Base-by-base conservation (phyloP, 1,284 basidiomycete genomes). In the Anthracocystis walkeri region DNA sequence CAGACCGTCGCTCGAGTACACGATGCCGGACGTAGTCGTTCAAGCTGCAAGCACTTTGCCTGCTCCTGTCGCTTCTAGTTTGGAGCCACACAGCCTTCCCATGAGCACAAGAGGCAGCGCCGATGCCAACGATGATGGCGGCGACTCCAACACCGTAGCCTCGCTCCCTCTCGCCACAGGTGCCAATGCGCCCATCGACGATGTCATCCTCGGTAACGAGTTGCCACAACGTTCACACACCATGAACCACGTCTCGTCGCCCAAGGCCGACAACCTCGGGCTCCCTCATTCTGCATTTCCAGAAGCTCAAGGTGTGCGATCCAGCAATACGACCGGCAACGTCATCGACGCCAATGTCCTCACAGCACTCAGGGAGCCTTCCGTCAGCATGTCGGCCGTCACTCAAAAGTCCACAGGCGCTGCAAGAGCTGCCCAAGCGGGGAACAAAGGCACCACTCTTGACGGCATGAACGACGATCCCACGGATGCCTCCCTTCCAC, bases 321-420 rank as follows among this genome's bases (percentile, higher is more conserved):
- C 48, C 7, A 42, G 25, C 40, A 53, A 45, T 11, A 45, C 35
- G 1, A 27, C 56, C 14, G 53, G 56, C 57, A 49, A 48, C 42
- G 45, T 33, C 21, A 62, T 66, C 35, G 64, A 66, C 44, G 46
- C 64, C 25, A 60, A 65, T 56, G 35, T 74, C 38, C 46, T 74
- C n/a, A 51, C 50, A 16, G 58, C 65, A 11, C 71, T 74, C 27
- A 21, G 71, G 10, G 41, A 55, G 33, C 65, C 71, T 49, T 69
- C 71, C 4, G 62, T 48, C 7, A 74, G 71, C 62, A 74, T 74
- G 71, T 69, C 71, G n/a, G 50, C 71, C 25, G 62, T 68, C 1
- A 52, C 62, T 16, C 63, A 63, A 6, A 31, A 57, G 33, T 18
- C 54, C 16, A 55, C 50, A 7, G 52, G 29, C 65, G 55, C 38